Evolutionary conservation across 2,329 filamentous ascomycete species (phyloP).

Genomic region (Orbilia brochopaga): DNA sequence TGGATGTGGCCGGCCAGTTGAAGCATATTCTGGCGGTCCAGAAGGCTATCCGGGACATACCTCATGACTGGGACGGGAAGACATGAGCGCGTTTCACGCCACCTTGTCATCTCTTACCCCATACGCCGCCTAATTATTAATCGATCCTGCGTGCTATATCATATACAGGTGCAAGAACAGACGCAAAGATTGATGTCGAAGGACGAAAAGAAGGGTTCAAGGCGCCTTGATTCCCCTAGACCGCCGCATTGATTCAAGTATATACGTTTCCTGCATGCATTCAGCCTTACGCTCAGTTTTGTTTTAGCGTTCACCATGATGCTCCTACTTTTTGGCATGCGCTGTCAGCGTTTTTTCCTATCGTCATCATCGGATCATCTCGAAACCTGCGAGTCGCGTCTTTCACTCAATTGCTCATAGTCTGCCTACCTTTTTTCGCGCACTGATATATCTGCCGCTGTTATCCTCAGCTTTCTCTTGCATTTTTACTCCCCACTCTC

Average conservation of each 20-base stretch:
- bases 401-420: not conserved
- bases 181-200: not conserved
- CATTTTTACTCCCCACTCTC: no score
- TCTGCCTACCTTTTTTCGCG: not conserved
- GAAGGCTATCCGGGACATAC: slow-evolving; percentile 36
- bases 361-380: not conserved
- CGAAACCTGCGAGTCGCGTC: not conserved
- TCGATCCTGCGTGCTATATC: not conserved
- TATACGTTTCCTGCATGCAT: not conserved
- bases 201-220: not conserved
- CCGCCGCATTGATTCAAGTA: not conserved
- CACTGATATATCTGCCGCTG: no score
- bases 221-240: not conserved
- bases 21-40: slow-evolving; percentile 35
- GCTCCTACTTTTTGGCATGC: not conserved
- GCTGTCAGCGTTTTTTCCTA: not conserved
- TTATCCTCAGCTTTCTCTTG: no score
- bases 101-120: not conserved
- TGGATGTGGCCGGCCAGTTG: slow-evolving; percentile 38
- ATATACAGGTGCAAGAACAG: not conserved
- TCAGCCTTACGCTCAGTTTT: not conserved
- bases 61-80: slow-evolving; percentile 21
- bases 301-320: not conserved
- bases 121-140: not conserved
- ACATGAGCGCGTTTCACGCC: slow-evolving; percentile 10